These are phyloP conservation scores for Basidiobolus meristosporus DNA, from an alignment of 371 early-diverging fungal genomes.

Conservation along the genomic window DNA sequence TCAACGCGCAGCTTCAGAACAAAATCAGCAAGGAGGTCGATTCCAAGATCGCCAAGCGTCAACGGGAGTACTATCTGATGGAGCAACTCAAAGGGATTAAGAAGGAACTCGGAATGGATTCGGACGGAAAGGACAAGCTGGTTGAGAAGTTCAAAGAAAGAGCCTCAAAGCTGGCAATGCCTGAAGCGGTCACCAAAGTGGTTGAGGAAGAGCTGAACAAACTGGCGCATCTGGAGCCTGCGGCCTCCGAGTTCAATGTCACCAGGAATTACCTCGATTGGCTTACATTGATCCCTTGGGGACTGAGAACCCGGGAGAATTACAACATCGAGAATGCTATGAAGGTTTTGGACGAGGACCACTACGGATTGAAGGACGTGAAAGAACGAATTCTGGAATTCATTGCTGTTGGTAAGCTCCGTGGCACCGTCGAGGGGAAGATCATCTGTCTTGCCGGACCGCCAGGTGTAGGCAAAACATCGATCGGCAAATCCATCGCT, in stretches of 20 bases:
- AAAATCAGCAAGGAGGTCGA: constrained; percentile 93
- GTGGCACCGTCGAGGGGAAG: constrained; percentile 90
- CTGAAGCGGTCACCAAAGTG: constrained; percentile 73
- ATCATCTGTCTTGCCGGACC: constrained; percentile 92
- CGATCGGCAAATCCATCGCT: constrained; percentile 92
- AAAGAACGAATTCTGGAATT: constrained; percentile 96
- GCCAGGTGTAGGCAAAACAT: constrained; percentile 95
- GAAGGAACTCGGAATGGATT: constrained; percentile 89
- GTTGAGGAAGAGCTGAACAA: constrained; percentile 95
- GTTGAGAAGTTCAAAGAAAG: constrained; percentile 80
- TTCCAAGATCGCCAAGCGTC: constrained; percentile 83
- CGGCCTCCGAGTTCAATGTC: constrained; percentile 90
- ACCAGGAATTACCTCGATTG: constrained; percentile 94
- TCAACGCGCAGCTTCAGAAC: constrained; percentile 88
- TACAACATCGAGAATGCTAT: constrained; percentile 70
- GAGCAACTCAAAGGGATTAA: constrained; percentile 96
- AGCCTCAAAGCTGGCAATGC: constrained; percentile 68
- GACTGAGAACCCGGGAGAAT: constrained; percentile 68
- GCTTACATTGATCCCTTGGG: constrained; percentile 95
- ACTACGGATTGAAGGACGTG: constrained; percentile 95
- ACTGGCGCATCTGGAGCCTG: constrained; percentile 83
- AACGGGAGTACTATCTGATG: constrained; percentile 94
- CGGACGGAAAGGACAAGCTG: constrained; percentile 92
- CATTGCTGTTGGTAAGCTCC: constrained; percentile 90
- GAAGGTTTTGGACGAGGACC: constrained; percentile 85